phyloP scores from a whole-genome alignment of 805 yeast genomes.

The Metschnikowia henanensis region DNA sequence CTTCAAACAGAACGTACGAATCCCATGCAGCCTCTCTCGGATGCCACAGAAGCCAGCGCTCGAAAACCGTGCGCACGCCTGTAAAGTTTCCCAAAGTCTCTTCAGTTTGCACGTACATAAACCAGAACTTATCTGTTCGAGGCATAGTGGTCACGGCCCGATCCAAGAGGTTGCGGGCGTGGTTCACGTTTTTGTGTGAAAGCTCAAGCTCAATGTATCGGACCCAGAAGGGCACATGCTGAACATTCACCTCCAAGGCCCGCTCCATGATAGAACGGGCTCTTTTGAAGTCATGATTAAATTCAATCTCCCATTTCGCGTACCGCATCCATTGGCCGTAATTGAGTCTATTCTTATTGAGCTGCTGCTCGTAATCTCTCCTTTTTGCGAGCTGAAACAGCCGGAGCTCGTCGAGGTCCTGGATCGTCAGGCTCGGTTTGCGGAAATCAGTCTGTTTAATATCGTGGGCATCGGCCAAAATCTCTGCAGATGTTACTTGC shows the following conservation, averaged over 20 bases:
- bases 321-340: conserved; percentile 90
- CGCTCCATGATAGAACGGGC: conserved; percentile 90
- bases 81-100: conserved; percentile 67
- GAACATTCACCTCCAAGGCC: conserved; percentile 73
- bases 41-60: conserved; percentile 79
- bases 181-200: conserved; percentile 70
- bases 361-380: conserved; percentile 81
- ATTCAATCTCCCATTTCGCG: conserved; percentile 80
- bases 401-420: conserved; percentile 76
- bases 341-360: conserved; percentile 79
- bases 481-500: conserved; percentile 66
- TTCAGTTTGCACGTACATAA: conserved; percentile 75
- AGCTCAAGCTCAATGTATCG: conserved; percentile 80
- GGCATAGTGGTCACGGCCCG: conserved; percentile 77
- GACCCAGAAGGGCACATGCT: conserved; percentile 82
- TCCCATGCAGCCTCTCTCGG: conserved; percentile 72
- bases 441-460: conserved; percentile 38
- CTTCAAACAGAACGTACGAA: conserved; percentile 71
- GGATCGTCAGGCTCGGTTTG: conserved; percentile 49
- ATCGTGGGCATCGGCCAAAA: conserved; percentile 61
- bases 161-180: conserved; percentile 83
- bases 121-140: conserved; percentile 84
- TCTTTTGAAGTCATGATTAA: conserved; percentile 70
- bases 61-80: conserved; percentile 65
- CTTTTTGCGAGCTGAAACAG: conserved; percentile 78